Percentiles rank a stretch among this genome's conserved stretches.
phyloP scores from a whole-genome alignment of 2,329 filamentous ascomycete genomes.

The Emericellopsis cladophorae region DNA sequence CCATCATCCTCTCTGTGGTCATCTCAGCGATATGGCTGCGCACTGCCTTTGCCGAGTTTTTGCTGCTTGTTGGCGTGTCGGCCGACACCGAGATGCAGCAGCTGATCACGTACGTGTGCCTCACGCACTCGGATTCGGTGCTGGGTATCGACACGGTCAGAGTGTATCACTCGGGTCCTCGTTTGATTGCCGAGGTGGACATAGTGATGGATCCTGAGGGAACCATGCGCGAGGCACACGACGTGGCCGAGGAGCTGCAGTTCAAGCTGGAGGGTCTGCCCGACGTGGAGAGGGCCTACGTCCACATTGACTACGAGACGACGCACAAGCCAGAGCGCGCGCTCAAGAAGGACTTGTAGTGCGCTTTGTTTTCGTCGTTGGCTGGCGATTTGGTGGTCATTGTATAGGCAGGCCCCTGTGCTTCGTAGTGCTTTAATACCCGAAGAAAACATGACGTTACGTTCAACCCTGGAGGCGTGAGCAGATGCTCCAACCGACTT shows the following conservation, averaged over 20 bases:
- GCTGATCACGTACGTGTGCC: conserved; percentile 81
- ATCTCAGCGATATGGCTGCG: conserved; percentile 72
- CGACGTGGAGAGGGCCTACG: conserved; percentile 85
- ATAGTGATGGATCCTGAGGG: conserved; percentile 78
- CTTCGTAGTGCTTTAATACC: no score
- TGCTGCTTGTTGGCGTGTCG: conserved; percentile 80
- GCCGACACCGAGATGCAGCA: conserved; percentile 79
- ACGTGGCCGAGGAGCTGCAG: conserved; percentile 88
- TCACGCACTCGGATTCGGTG: conserved; percentile 79
- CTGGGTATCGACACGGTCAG: conserved; percentile 87
- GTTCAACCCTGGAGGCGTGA: no score
- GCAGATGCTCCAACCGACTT: no score
- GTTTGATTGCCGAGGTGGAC: conserved; percentile 90
- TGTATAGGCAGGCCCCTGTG: no score
- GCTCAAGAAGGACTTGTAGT: conserved; percentile 46
- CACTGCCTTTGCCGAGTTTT: conserved; percentile 80
- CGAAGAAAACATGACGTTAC: no score
- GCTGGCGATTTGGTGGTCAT: no score
- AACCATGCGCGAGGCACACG: conserved; percentile 69
- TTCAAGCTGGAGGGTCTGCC: conserved; percentile 87
- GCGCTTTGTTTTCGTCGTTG: background rate
- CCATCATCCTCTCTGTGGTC: conserved; percentile 67
- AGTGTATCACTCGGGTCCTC: conserved; percentile 79
- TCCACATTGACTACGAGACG: conserved; percentile 96
- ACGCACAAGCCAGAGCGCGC: conserved; percentile 82